Evolutionary conservation across 371 early-diverging fungal genomes (phyloP), one percentile per base, ranked within the genome.

Genomic region (Mortierella sp.): DNA sequence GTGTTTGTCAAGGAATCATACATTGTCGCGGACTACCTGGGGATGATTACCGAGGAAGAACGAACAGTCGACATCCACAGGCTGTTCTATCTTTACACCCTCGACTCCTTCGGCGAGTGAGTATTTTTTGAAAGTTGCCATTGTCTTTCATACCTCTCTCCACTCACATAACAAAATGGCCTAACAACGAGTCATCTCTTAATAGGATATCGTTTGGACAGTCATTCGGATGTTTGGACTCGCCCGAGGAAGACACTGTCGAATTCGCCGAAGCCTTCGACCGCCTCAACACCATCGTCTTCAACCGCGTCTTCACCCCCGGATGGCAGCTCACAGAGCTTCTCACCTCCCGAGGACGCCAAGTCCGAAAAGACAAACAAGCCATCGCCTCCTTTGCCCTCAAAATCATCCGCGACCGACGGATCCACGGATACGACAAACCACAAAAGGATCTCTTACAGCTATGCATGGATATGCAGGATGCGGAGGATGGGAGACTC

Each of bases 101-200:
- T 93, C 49, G 93, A 93, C 73, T 90, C 92, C 3, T 94, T 94
- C 82, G 92, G 91, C 43, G 83, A 83, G 90, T 90, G 85, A 73
- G 86, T 77, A 11, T 38, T 38, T 16, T 35, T 35, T 35, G 43
- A 24, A 54, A 56, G 14, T 24, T n/a, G 2, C n/a, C 55, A 55
- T 60, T 29, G n/a, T 51, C 70, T 18, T 29, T 0, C 14, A 18
- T 29, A n/a, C 14, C 12, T 27, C 14, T 43, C 11, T 27, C 6
- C 27, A 24, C 14, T 46, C 12, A 46, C 48, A 46, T 12, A 46
- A 14, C 48, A 54, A 12, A 48, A 38, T n/a, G 21, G 4, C 3
- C 21, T 56, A 35, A 63, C 63, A 35, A 21, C 10, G 48, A 46
- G 12, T 11, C 14, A 46, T 14, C 21, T 5, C 21, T 18, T 10